Evolutionary conservation across 176 grass and related monocot genomes (phyloP), one percentile per base, ranked within the genome.

Genomic region (Eleusine indica): DNA sequence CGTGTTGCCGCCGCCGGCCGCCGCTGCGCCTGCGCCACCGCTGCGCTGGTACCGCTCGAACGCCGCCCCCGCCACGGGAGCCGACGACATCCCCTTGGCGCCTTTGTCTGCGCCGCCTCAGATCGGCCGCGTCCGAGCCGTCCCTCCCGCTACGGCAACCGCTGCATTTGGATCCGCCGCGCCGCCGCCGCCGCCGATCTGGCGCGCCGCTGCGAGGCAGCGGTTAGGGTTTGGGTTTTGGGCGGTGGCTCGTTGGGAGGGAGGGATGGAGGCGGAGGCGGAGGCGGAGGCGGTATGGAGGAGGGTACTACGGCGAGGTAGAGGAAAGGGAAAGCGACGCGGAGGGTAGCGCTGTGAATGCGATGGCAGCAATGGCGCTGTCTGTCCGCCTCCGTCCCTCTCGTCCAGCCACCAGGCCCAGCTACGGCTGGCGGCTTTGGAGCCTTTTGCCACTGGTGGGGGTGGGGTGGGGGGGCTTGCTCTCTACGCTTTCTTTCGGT

Each of bases 1-100:
- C 76, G 90, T 78, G 80, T 86, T 92, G 70, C 82, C 66, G 83
- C 68, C 29, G 6, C 80, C 67, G 30, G 83, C 52, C 42, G 80
- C 66, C 28, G 78, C 79, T 32, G 47, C 58, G 74, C 79, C 83
- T n/a, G 78, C 74, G 51, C 58, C 58, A 64, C 79, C 86, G 18
- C 88, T 51, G 49, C 79, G 78, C 25, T 86, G 84, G 86, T 85
- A 86, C 74, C 89, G 68, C 87, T 94, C 89, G 71, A 94, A 94
- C 47, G 89, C 84, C 15, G 79, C 78, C 13, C 76, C 87, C 29
- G 83, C 51, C 60, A 84, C 82, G 12, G 93, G 85, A 56, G 93
- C 88, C 18, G 93, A 95, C 75, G 93, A 79, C 93, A 95, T 95
- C 74, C 44, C 68, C 6, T 22, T 16, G 28, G 25, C 51, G 4